These are phyloP conservation scores for Lithocarpus polystachyus DNA, from an alignment of 306 rosid genomes.

Conservation along the genomic window DNA sequence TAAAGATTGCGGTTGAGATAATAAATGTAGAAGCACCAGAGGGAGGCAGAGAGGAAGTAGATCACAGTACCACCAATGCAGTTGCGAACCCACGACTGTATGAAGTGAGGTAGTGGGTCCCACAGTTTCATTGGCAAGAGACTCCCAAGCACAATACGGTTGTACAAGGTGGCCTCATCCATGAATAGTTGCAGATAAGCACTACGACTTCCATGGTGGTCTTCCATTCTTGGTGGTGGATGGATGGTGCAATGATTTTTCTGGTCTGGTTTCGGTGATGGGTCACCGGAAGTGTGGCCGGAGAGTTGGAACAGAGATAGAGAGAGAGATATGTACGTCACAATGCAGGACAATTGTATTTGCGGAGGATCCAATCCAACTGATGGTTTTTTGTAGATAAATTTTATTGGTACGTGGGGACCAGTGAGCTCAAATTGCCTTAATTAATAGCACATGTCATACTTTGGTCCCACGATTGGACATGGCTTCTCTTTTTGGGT, in stretches of 20 bases:
- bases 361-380: no score
- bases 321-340: neutral
- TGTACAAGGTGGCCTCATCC: conserved; percentile 60
- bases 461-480: no score
- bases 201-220: neutral
- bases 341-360: no score
- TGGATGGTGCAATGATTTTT: neutral
- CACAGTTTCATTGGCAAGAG: conserved; percentile 44
- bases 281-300: neutral
- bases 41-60: conserved; percentile 61
- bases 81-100: conserved; percentile 85
- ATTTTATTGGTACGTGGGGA: no score
- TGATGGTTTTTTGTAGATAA: no score
- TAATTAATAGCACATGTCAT: no score
- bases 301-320: neutral
- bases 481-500: no score
- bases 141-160: conserved; percentile 55
- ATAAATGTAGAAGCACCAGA: conserved; percentile 82
- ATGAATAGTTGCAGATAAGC: conserved; percentile 45
- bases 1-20: conserved; percentile 63
- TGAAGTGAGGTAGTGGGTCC: conserved; percentile 65
- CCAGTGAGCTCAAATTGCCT: no score
- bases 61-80: conserved; percentile 63
- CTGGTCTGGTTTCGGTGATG: neutral
- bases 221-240: conserved; percentile 19